These are phyloP conservation scores for Capsella rubella DNA, from an alignment of 441 rosid species.

Conservation along the genomic window DNA sequence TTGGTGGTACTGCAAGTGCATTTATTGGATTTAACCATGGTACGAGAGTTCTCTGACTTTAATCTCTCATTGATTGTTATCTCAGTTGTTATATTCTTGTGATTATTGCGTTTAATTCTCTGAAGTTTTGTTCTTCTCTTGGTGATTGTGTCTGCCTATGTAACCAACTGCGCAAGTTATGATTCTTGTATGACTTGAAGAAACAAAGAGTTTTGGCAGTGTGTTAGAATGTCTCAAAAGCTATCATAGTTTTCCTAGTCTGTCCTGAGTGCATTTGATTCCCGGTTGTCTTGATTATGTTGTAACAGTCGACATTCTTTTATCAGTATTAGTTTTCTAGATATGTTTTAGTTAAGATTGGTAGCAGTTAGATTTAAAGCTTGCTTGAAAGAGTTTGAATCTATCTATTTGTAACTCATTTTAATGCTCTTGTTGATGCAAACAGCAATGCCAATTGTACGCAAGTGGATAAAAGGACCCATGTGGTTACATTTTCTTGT, in stretches of 20 bases:
- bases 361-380: constrained; percentile 9
- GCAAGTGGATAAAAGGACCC: constrained; percentile 79
- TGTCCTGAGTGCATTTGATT: neutral
- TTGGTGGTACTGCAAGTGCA: constrained; percentile 89
- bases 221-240: neutral
- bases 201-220: constrained; percentile 1
- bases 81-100: constrained; percentile 8
- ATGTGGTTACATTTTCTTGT: constrained; percentile 95
- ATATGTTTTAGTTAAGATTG: constrained; percentile 1
- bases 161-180: neutral
- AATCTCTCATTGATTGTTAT: neutral
- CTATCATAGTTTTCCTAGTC: neutral
- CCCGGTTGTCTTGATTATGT: neutral
- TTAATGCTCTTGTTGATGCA: constrained; percentile 16
- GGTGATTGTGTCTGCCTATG: constrained; percentile 14
- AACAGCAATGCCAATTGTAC: constrained; percentile 88
- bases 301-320: neutral
- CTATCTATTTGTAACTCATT: neutral
- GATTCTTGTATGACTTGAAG: neutral
- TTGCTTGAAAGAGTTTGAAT: constrained; percentile 11
- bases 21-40: constrained; percentile 93
- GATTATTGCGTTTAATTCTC: neutral
- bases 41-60: constrained; percentile 39
- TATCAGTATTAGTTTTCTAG: neutral
- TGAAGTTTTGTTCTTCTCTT: constrained; percentile 5